phyloP scores from a whole-genome alignment of 208 protist genomes.

The Leishmania guyanensis region DNA sequence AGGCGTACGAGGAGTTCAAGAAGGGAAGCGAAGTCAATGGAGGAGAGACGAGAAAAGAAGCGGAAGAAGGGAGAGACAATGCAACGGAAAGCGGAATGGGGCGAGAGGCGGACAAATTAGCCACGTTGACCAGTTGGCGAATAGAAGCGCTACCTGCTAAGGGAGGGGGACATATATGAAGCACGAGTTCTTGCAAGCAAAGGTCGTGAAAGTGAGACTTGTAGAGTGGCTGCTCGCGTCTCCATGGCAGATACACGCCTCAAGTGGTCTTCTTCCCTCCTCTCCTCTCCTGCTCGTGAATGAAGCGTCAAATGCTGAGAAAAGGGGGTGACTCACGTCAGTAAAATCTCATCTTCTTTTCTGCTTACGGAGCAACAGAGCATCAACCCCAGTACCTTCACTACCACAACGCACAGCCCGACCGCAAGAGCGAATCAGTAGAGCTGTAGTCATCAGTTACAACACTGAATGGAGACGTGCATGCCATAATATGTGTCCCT shows the following conservation, averaged over 20 bases:
- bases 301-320: not conserved
- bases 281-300: not conserved
- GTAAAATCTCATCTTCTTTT: not conserved
- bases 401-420: not conserved
- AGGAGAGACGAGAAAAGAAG: not conserved
- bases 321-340: not conserved
- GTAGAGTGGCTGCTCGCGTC: not conserved
- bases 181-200: not conserved
- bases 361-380: not conserved
- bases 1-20: not conserved
- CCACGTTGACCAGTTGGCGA: not conserved
- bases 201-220: not conserved
- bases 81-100: not conserved
- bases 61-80: not conserved
- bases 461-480: not conserved
- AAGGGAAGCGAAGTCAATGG: too few species aligned
- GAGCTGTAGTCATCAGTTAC: not conserved
- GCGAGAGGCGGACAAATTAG: not conserved
- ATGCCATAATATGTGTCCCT: too few species aligned
- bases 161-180: not conserved
- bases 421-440: too few species aligned
- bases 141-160: not conserved
- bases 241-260: not conserved
- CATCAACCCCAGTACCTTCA: not conserved
- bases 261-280: not conserved